These are phyloP conservation scores for Albizia julibrissin DNA, from an alignment of 306 rosid species.

Conservation along the genomic window DNA sequence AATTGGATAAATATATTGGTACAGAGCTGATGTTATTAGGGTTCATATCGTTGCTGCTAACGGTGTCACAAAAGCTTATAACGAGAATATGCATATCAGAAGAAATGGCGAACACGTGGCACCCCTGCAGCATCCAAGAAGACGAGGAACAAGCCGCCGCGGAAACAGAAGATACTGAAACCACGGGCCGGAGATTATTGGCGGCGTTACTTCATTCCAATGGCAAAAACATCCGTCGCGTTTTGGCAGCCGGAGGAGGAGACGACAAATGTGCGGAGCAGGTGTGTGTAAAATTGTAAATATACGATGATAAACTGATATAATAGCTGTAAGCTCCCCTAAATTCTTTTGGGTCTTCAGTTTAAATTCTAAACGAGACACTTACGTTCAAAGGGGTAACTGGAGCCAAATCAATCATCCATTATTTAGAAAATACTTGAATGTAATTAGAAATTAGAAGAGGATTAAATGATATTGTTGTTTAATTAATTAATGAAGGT, in stretches of 20 bases:
- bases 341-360: too few relatives aligned
- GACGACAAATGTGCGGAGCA: slow-evolving; percentile 49
- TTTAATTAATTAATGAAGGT: background rate
- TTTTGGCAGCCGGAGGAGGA: slow-evolving; percentile 52
- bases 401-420: background rate
- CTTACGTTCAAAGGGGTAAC: too few relatives aligned
- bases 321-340: too few relatives aligned
- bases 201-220: background rate
- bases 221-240: slow-evolving; percentile 39
- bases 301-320: background rate
- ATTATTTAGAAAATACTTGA: background rate
- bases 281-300: background rate
- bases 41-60: slow-evolving; percentile 66
- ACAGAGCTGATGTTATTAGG: slow-evolving; percentile 76
- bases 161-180: background rate
- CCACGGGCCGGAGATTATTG: slow-evolving; percentile 40
- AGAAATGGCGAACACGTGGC: slow-evolving; percentile 54
- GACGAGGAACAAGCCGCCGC: background rate
- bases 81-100: slow-evolving; percentile 50
- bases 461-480: background rate
- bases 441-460: background rate
- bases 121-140: slow-evolving; percentile 46
- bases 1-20: background rate
- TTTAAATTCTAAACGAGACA: too few relatives aligned
- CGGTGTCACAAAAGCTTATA: slow-evolving; percentile 53